A percentile compares a stretch with the other conserved stretches of the same genome.
phyloP scores from a whole-genome alignment of 2,329 filamentous ascomycete species.

The Colletotrichum neosansevieriae region DNA sequence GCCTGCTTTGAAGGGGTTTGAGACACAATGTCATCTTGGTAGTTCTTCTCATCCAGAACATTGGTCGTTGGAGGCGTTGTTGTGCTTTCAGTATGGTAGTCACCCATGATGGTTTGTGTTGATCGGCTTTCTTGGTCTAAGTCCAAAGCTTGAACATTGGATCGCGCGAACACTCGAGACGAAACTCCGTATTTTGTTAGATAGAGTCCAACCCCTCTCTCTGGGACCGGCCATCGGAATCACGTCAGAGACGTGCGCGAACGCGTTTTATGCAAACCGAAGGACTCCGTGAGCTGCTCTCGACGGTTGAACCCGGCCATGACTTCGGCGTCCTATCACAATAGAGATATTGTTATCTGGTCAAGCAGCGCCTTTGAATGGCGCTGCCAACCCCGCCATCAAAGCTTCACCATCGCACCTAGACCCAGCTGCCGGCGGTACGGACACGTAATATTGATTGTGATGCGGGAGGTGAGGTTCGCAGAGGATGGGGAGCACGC shows the following conservation, averaged over 20 bases:
- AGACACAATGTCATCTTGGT: not conserved
- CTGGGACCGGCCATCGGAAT: constrained; percentile 30
- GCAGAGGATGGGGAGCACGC: constrained; percentile 37
- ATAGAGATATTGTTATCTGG: constrained; percentile 29
- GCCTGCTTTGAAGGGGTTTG: constrained; percentile 15
- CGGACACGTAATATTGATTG: not conserved
- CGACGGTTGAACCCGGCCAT: constrained; percentile 7
- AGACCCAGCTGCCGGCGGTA: constrained; percentile 1
- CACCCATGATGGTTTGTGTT: constrained; percentile 20
- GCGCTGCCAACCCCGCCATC: constrained; percentile 17
- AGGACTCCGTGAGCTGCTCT: not conserved
- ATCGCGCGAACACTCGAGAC: not conserved
- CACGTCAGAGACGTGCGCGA: constrained; percentile 35
- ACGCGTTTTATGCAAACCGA: constrained; percentile 29
- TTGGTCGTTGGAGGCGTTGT: not conserved
- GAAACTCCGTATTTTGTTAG: constrained; percentile 14
- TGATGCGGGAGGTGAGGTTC: constrained; percentile 17
- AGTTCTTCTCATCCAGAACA: not conserved
- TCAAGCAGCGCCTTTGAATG: constrained; percentile 9
- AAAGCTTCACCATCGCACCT: not conserved
- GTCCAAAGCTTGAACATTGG: not conserved
- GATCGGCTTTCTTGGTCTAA: not conserved
- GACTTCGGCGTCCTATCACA: constrained; percentile 30
- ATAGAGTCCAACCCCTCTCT: not conserved
- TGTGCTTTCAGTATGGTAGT: constrained; percentile 26